Evolutionary conservation across 768 basidiomycete genomes (phyloP).

Genomic region (Guyanaporus albipodus): DNA sequence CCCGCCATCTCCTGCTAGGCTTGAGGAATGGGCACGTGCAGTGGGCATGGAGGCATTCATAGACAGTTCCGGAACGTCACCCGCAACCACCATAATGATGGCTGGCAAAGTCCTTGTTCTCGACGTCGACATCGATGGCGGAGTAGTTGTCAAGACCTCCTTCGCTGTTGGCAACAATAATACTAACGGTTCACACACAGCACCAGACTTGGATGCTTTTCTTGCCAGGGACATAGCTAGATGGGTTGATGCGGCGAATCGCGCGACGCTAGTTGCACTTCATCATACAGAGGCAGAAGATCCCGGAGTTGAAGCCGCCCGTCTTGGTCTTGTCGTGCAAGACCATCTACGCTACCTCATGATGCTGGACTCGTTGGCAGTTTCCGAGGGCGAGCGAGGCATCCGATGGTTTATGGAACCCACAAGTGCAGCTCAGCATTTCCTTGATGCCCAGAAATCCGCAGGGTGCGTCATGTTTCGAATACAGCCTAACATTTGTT

Average conservation of each 20-base stretch:
- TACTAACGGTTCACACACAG: conserved; percentile 43
- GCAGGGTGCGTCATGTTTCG: conserved; percentile 13
- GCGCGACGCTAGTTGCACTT: conserved; percentile 17
- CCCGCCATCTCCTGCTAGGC: conserved; percentile 32
- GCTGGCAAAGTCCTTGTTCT: conserved; percentile 80
- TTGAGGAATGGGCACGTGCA: conserved; percentile 58
- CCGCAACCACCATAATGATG: conserved; percentile 54
- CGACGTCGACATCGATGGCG: conserved; percentile 59
- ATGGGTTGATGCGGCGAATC: conserved; percentile 49
- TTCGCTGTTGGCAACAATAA: conserved; percentile 55
- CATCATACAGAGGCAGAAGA: conserved; percentile 42
- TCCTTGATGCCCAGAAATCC: conserved; percentile 15
- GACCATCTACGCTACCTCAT: conserved; percentile 66
- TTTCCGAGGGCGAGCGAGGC: conserved; percentile 52
- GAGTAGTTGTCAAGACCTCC: conserved; percentile 62
- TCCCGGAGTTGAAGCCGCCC: conserved; percentile 46
- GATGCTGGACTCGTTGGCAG: conserved; percentile 64
- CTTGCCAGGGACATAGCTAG: conserved; percentile 51
- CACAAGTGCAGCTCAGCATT: conserved; percentile 17
- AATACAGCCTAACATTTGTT: neutral
- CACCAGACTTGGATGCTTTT: conserved; percentile 54
- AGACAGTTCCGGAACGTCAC: conserved; percentile 46
- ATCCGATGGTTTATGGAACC: conserved; percentile 70
- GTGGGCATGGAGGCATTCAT: conserved; percentile 75
- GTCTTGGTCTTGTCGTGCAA: conserved; percentile 44